Base-by-base conservation (phyloP, 1,139 yeast species). In the Zhuliangozyma parablackwelliae region DNA sequence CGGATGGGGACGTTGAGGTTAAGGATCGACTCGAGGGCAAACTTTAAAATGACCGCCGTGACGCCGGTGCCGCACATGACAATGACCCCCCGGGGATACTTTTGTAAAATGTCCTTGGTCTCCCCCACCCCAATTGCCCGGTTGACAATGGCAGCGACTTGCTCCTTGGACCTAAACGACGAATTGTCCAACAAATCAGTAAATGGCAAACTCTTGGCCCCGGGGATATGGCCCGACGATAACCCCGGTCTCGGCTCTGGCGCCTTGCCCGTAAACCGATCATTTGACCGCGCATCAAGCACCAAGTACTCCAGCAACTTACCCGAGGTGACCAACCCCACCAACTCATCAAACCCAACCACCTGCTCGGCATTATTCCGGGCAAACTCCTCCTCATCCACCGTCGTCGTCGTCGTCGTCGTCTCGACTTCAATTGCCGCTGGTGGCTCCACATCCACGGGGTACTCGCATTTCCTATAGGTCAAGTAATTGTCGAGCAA, bases 21-120 rank as follows among this genome's bases (percentile, higher is more conserved):
- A 21, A 81, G 69, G 10, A 69, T 54, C 7, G 59, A 51, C 37
- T 66, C 66, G 36, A 71, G 55, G 8, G 75, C 76, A 31, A 65
- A 48, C 57, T 84, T 82, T 39, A 90, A 68, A 30, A 90, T 79
- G 45, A 90, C 87, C 0, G 96, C 97, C 16, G 96, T 82, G 32
- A 90, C 97, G 34, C 97, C 97, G 1, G 96, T 82, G 20, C 97
- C 98, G 57, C 98, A 92, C 87, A 85, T 79, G 31, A 82, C 86
- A 38, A 92, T 79, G 13, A 86, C 75, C 8, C 84, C 89, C 49
- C 81, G 78, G 35, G 45, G 41, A 30, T 32, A 38, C 26, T 46
- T 56, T 5, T 52, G 43, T 34, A 61, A 46, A 33, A 55, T 51
- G 10, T 47, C 45, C 1, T 56, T 49, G 27, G 46, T 46, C 8